Conservation (phyloP, 768 basidiomycete species). For the Rossbeevera mucosa region DNA sequence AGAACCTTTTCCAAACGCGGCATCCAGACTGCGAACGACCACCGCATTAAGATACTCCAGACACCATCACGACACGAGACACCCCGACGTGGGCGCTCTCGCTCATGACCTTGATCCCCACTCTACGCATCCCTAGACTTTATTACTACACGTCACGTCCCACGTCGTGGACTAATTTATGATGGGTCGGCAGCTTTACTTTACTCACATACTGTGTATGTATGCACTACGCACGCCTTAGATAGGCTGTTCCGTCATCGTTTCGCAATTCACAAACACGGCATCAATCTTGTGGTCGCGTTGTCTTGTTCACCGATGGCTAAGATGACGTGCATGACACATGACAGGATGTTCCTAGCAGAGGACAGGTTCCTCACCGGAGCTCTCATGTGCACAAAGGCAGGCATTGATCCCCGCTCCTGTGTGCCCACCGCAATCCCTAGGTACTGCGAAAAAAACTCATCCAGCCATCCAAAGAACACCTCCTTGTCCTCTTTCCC, state of each 20-base stretch:
- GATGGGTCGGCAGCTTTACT: constrained; percentile 4
- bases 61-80: background rate
- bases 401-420: background rate
- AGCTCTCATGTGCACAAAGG: background rate
- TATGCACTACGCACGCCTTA: constrained; percentile 7
- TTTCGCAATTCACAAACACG: background rate
- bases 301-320: constrained; percentile 21
- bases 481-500: constrained; percentile 61
- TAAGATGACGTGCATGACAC: constrained; percentile 1
- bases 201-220: constrained; percentile 14
- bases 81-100: background rate
- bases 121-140: constrained; percentile 15
- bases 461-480: constrained; percentile 79
- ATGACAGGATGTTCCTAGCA: background rate
- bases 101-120: background rate
- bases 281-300: constrained; percentile 16
- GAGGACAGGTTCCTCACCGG: constrained; percentile 16
- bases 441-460: constrained; percentile 59
- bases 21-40: constrained; percentile 31
- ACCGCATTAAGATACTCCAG: constrained; percentile 8
- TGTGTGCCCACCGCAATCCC: constrained; percentile 22
- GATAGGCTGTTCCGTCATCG: background rate
- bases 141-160: constrained; percentile 5
- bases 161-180: constrained; percentile 15
- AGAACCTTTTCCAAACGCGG: constrained; percentile 33